phyloP scores from a whole-genome alignment of 2,329 filamentous ascomycete genomes.

The Aspergillus flavus region DNA sequence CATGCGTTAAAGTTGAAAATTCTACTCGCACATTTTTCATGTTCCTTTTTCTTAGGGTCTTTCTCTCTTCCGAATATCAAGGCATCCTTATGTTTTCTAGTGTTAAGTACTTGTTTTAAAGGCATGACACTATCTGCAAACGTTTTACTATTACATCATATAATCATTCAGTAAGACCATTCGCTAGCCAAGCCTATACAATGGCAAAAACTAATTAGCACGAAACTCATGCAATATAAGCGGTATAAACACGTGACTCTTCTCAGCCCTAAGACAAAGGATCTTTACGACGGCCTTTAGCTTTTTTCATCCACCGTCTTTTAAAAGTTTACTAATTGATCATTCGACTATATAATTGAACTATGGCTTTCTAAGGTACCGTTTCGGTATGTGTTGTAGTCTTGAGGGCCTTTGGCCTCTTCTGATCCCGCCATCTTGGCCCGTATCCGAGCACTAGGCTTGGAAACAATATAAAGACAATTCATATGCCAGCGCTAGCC shows the following conservation, averaged over 20 bases:
- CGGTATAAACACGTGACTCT: background rate
- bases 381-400: background rate
- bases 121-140: background rate
- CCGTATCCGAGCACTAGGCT: background rate
- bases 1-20: background rate
- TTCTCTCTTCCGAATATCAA: background rate
- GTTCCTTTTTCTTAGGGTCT: background rate
- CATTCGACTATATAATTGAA: background rate
- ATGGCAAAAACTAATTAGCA: background rate
- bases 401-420: background rate
- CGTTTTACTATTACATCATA: background rate
- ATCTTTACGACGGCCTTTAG: background rate
- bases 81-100: background rate
- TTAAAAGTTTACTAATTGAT: background rate
- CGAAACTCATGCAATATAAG: background rate
- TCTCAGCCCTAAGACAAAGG: background rate
- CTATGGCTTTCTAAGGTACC: background rate
- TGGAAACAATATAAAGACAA: background rate
- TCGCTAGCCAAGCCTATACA: background rate
- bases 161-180: background rate
- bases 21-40: background rate
- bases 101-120: background rate
- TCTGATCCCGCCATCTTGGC: background rate
- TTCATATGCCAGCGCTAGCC: background rate
- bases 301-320: no score